phyloP scores from a whole-genome alignment of 2,329 filamentous ascomycete species.

The Aureobasidium uvarum region DNA sequence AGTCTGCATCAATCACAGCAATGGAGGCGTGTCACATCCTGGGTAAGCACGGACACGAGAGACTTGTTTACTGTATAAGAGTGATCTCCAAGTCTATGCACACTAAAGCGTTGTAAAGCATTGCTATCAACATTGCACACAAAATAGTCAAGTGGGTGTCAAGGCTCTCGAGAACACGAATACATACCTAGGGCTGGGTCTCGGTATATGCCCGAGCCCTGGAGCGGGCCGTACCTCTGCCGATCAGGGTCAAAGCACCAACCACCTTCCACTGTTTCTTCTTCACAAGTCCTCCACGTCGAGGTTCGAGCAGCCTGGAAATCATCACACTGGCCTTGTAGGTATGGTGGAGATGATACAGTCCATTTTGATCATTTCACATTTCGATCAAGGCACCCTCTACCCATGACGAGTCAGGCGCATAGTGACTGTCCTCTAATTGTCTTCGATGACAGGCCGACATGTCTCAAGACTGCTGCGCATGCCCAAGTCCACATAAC shows the following conservation, averaged over 20 bases:
- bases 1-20: too few species aligned
- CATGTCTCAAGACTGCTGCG: conserved; percentile 1
- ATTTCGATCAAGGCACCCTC: neutral
- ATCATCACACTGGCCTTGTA: neutral
- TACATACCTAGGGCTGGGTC: neutral
- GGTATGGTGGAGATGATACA: neutral
- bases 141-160: neutral
- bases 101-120: too few species aligned
- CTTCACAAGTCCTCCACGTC: neutral
- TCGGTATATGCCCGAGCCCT: neutral
- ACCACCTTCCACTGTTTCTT: neutral
- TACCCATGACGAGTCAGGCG: neutral
- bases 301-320: neutral
- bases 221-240: neutral
- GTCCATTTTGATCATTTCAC: neutral
- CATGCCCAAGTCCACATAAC: neutral
- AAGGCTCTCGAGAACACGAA: neutral
- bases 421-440: neutral
- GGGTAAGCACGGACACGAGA: too few species aligned
- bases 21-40: too few species aligned
- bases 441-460: neutral
- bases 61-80: too few species aligned
- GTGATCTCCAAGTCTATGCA: too few species aligned
- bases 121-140: too few species aligned
- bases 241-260: neutral